Evolutionary conservation across 768 basidiomycete species (phyloP), one percentile per base, ranked within the genome.

Genomic region (Epithele typhae): DNA sequence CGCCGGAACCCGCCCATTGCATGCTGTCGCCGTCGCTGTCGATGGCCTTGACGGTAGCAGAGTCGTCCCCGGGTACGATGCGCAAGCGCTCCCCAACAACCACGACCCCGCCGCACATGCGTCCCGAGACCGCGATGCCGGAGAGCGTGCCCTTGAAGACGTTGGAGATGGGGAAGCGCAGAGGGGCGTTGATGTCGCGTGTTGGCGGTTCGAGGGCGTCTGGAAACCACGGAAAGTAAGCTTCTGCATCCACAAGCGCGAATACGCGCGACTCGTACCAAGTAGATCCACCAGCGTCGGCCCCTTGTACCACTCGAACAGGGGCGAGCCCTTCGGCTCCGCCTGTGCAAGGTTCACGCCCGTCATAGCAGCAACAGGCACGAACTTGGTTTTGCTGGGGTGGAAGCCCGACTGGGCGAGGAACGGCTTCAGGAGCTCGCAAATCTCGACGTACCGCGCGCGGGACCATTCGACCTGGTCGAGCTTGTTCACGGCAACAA

Each of bases 401-500:
- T 81, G 75, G 64, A 93, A 98, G 2, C 96, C 96, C 10, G 92
- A 85, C 58, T 95, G 90, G 3, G 79, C 55, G 32, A 99, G 71
- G 74, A 99, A 98, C 4, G 84, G 81, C 38, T 75, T 79, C 51
- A 99, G 68, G 17, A 77, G 69, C 1, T 72, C 71, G 56, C 81
- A 81, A 53, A 99, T 94, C 32, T 92, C 86, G 14, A 91, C 84
- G 59, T 90, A 99, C 35, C 96, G 84, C 44, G 74, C 73, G 57
- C 81, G 72, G 4, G 81, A 78, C 92, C 92, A 98, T 41, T 79
- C 68, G n/a, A 97, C 93, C 66, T 86, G 78, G 63, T 99, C 96
- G 30, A 99, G 69, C 67, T 99, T 99, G 70, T 98, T 99, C 48
- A 99, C 75, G 0, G 93, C 93, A 14, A 95, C 84, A 18, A 98